Percentiles rank a stretch among this genome's conserved stretches.
phyloP scores from a whole-genome alignment of 257 asterid genomes.

The Pogostemon cablin region DNA sequence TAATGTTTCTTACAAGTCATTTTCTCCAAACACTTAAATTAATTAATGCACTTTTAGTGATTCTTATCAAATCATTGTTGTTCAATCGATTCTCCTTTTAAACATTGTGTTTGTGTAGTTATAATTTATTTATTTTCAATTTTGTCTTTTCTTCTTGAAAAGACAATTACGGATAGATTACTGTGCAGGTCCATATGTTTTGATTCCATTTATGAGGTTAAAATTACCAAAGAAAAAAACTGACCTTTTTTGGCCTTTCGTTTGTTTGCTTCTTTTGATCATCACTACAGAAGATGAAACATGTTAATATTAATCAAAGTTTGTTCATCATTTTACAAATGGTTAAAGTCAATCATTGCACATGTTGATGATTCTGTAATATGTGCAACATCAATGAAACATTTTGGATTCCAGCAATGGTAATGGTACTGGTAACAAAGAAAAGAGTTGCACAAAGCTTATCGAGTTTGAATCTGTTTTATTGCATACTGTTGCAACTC shows the following conservation, averaged over 20 bases:
- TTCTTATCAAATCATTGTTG: not conserved
- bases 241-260: not conserved
- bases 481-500: too few species aligned
- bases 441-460: not conserved
- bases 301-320: too few species aligned
- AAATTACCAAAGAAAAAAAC: not conserved
- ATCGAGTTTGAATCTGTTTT: too few species aligned
- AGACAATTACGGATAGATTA: not conserved
- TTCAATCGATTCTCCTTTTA: not conserved
- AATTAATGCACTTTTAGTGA: not conserved
- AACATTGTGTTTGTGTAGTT: constrained; percentile 4
- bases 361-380: not conserved
- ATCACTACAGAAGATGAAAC: not conserved
- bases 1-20: too few species aligned
- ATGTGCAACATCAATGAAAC: not conserved
- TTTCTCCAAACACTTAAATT: too few species aligned
- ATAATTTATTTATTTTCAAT: not conserved
- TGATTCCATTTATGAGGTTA: constrained; percentile 14
- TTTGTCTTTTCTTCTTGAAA: constrained; percentile 8
- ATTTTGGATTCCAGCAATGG: not conserved
- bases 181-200: constrained; percentile 25
- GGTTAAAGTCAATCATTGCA: not conserved
- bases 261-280: not conserved
- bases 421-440: not conserved
- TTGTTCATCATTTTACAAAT: too few species aligned